Evolutionary conservation across 2,329 filamentous ascomycete species (phyloP).

Genomic region (Pseudogymnoascus sp.): DNA sequence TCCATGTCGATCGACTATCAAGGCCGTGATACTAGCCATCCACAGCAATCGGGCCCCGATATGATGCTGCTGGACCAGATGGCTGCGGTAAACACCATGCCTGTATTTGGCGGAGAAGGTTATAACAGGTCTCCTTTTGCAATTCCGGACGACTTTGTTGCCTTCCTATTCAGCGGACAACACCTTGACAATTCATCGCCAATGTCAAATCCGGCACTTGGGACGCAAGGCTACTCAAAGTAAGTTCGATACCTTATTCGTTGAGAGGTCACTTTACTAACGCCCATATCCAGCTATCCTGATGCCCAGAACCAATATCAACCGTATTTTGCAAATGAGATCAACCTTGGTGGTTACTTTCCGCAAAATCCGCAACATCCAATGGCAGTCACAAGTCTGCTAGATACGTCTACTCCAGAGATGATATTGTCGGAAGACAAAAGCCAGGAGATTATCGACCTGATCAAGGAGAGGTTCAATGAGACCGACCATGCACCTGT

Average conservation of each 20-base stretch:
- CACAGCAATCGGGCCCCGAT: constrained; percentile 37
- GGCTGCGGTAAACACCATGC: constrained; percentile 62
- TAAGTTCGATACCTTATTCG: constrained; percentile 32
- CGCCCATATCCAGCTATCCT: constrained; percentile 41
- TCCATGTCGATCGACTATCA: constrained; percentile 28
- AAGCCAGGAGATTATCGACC: constrained; percentile 72
- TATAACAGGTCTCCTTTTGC: constrained; percentile 78
- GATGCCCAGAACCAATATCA: constrained; percentile 46
- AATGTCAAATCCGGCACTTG: constrained; percentile 46
- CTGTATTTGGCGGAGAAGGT: constrained; percentile 79
- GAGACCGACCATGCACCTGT: constrained; percentile 70
- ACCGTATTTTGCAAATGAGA: constrained; percentile 46
- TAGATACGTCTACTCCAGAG: constrained; percentile 75
- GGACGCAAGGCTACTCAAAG: constrained; percentile 45
- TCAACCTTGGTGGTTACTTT: constrained; percentile 50
- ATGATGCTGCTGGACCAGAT: constrained; percentile 59
- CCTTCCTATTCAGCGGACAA: constrained; percentile 72
- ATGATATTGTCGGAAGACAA: constrained; percentile 81
- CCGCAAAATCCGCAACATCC: constrained; percentile 62
- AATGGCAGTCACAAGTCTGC: constrained; percentile 82
- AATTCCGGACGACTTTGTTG: constrained; percentile 81
- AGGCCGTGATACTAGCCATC: constrained; percentile 30
- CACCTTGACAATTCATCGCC: constrained; percentile 48
- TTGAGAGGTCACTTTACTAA: constrained; percentile 11
- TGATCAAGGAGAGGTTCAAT: constrained; percentile 76